Base-by-base conservation (phyloP, 306 rosid species). In the Argentina anserina region DNA sequence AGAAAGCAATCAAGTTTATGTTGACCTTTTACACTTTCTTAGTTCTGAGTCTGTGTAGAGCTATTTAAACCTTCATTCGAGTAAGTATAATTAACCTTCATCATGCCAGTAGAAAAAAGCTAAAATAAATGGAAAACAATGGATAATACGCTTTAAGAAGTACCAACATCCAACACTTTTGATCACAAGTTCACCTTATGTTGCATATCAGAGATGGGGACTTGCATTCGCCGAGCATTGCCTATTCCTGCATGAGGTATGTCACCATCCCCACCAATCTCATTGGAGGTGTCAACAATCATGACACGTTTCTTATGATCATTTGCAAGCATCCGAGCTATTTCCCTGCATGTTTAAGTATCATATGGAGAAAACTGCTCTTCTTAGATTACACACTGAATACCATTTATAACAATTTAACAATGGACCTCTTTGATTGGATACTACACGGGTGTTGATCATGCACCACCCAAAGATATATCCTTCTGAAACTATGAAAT, bases 241-340 rank as follows among this genome's bases (percentile, higher is more conserved):
- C 98, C 98, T 78, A 94, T 94, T 80, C 98, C 96, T 45, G 87
- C 79, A 77, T 94, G 98, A 68, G 97, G 98, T 84, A 94, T 94
- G 78, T 94, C 98, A 29, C 98, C 98, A 84, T 91, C 98, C 42
- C 98, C 98, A 66, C 97, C 98, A 75, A 94, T 94, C 85, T 94
- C 98, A 84, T 94, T 94, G 59, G 97, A 94, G 66, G 98, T 94
- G 87, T 94, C 97, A 56, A 94, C 97, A 82, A 94, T 94, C 98
- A 94, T 94, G 46, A 94, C 98, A 71, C 97, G 96, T 84, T 91
- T 91, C 71, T 86, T 81, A 82, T 73, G 90, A 85, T 91, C 98
- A 88, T 91, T 91, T 66, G 98, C 97, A 61, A 94, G 89, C 87
- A 94, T 91, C 75, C 96, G 86, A 65, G 97, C 97, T 78, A 94